Base-by-base conservation (phyloP, 768 basidiomycete genomes). In the Lactarius evosmus region DNA sequence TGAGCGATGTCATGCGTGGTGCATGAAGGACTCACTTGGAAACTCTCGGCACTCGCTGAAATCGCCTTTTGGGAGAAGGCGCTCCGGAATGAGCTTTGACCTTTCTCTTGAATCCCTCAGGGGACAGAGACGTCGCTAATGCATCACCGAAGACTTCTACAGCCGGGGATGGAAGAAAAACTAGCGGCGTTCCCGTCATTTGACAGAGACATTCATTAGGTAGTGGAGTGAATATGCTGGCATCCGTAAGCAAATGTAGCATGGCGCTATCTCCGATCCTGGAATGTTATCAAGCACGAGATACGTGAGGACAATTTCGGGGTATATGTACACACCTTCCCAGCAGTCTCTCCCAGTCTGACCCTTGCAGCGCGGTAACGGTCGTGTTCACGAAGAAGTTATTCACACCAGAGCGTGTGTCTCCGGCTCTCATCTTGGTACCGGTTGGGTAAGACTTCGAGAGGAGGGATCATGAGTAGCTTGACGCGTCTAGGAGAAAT, bases 161-260 rank as follows among this genome's bases (percentile, higher is more conserved):
- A 32, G 51, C 49, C 27, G 74, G 73, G 68, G 75, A 67, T 16
- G 74, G 75, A 1, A 77, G 67, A 40, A 81, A 79, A 29, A 85
- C 76, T 27, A 96, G 72, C 0, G 90, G 87, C 38, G 79, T 78
- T 4, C 95, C 95, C 0, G 87, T 84, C 62, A 97, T 72, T 73
- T 98, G 95, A 65, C 89, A 89, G 40, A 88, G 81, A 70, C 93
- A 95, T 22, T 84, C 85, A 70, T 97, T 96, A 0, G 89, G 89
- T 25, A 97, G 74, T 2, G 88, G 78, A 17, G 89, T 70, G 72
- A 94, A 98, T 19, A 95, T 66, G 11, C 85, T 88, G 0, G 87
- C 86, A 60, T 87, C 82, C 2, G 86, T 79, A 19, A 98, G 81
- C 11, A 98, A 78, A 72, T 94, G 87, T 34, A 89, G 72, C 81